A percentile compares a stretch with the other conserved stretches of the same genome.
Evolutionary conservation across 176 grass and related monocot species (phyloP).

Genomic region (Paspalum notatum): DNA sequence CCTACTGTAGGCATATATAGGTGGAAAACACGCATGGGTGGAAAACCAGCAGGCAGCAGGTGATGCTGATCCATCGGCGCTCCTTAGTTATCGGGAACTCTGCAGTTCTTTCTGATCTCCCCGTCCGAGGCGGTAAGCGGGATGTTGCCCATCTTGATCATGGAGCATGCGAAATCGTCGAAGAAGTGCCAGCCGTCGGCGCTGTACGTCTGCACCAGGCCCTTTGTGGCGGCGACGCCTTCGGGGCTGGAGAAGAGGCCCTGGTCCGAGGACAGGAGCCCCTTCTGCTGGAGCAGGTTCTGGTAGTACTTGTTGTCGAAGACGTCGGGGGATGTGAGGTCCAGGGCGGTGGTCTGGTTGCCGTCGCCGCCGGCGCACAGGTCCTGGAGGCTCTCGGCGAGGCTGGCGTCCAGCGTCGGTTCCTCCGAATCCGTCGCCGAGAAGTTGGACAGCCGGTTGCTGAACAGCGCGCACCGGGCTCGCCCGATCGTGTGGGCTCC

Average conservation of each 20-base stretch:
- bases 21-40: neutral
- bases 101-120: constrained; percentile 66
- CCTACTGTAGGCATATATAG: neutral
- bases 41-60: neutral
- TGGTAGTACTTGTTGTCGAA: constrained; percentile 86
- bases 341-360: constrained; percentile 65
- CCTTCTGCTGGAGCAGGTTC: constrained; percentile 63
- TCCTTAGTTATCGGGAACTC: constrained; percentile 49
- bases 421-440: constrained; percentile 32
- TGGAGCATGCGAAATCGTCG: constrained; percentile 63
- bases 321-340: constrained; percentile 50
- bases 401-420: constrained; percentile 62
- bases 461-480: constrained; percentile 63
- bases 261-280: constrained; percentile 87
- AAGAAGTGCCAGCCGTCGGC: constrained; percentile 41
- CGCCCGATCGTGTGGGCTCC: constrained; percentile 84
- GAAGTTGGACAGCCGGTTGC: constrained; percentile 47
- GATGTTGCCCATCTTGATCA: constrained; percentile 87
- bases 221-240: constrained; percentile 55
- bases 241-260: constrained; percentile 77
- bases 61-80: neutral
- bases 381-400: constrained; percentile 53
- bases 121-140: constrained; percentile 59
- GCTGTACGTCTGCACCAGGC: constrained; percentile 66
- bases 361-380: constrained; percentile 68